Conservation (phyloP, 441 rosid species). For the Gossypium lobatum region DNA sequence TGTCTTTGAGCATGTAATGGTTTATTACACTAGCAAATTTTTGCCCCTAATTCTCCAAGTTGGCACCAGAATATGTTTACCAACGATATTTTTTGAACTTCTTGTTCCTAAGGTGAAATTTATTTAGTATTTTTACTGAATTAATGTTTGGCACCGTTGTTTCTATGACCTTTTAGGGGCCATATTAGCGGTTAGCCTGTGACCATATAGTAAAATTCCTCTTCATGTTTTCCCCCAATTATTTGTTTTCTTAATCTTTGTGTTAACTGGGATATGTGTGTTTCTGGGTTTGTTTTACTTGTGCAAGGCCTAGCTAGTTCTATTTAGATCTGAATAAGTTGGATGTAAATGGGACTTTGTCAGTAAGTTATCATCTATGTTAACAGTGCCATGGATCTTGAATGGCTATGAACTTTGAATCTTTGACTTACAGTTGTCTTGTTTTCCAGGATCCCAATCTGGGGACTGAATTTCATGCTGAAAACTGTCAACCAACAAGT, state of each 20-base stretch:
- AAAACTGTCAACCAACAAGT: conserved; percentile 25
- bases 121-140: conserved; percentile 4
- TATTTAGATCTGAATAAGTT: conserved; percentile 6
- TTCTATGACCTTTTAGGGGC: not conserved
- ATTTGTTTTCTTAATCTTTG: not conserved
- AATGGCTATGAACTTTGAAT: not conserved
- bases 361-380: not conserved
- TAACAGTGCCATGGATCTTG: not conserved
- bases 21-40: not conserved
- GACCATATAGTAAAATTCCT: not conserved
- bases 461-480: conserved; percentile 20
- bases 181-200: conserved; percentile 2
- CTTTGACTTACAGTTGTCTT: conserved; percentile 3
- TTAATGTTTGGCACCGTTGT: conserved; percentile 1
- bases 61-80: not conserved
- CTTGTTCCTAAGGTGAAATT: not conserved
- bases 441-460: conserved; percentile 39
- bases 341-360: not conserved
- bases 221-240: not conserved
- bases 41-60: not conserved
- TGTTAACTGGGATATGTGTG: not conserved
- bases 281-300: conserved; percentile 6
- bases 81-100: not conserved
- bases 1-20: not conserved
- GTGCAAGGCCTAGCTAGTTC: not conserved